These are phyloP conservation scores for Alternaria sp. DNA, from an alignment of 2,329 filamentous ascomycete species.

Conservation along the genomic window DNA sequence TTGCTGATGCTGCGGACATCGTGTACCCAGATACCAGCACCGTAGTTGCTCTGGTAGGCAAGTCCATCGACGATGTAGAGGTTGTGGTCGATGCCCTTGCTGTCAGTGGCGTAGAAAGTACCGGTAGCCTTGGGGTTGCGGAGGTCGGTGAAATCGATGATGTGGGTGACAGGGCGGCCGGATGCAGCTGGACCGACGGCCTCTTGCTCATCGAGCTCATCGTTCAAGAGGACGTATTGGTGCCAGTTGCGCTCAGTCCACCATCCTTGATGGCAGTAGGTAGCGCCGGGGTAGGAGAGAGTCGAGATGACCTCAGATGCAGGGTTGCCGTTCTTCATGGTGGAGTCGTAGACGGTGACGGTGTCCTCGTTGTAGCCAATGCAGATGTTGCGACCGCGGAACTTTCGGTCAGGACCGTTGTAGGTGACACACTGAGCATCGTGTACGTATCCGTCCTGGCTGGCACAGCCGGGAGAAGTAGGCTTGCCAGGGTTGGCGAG, in stretches of 20 bases:
- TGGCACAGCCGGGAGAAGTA: slow-evolving; percentile 60
- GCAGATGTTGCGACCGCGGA: slow-evolving; percentile 62
- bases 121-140: slow-evolving; percentile 51
- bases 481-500: slow-evolving; percentile 63
- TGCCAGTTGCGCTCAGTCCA: slow-evolving; percentile 53
- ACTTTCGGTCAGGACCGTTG: slow-evolving; percentile 60
- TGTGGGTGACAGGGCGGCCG: slow-evolving; percentile 46
- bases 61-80: slow-evolving; percentile 54
- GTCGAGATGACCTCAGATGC: slow-evolving; percentile 65
- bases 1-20: slow-evolving; percentile 51
- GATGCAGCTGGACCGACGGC: slow-evolving; percentile 40
- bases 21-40: slow-evolving; percentile 50
- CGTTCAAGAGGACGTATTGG: slow-evolving; percentile 45
- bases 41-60: slow-evolving; percentile 55
- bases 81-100: slow-evolving; percentile 55
- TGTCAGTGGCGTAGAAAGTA: slow-evolving; percentile 49
- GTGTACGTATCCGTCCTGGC: slow-evolving; percentile 66
- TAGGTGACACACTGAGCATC: slow-evolving; percentile 68
- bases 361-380: slow-evolving; percentile 65
- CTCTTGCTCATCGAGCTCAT: slow-evolving; percentile 45
- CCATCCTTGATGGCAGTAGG: slow-evolving; percentile 68
- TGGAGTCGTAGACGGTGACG: slow-evolving; percentile 62
- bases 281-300: slow-evolving; percentile 62
- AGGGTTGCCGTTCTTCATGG: slow-evolving; percentile 61
- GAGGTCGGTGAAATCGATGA: slow-evolving; percentile 46